Evolutionary conservation across 148 eudicot genomes (phyloP).

Genomic region (Silene uniflora): DNA sequence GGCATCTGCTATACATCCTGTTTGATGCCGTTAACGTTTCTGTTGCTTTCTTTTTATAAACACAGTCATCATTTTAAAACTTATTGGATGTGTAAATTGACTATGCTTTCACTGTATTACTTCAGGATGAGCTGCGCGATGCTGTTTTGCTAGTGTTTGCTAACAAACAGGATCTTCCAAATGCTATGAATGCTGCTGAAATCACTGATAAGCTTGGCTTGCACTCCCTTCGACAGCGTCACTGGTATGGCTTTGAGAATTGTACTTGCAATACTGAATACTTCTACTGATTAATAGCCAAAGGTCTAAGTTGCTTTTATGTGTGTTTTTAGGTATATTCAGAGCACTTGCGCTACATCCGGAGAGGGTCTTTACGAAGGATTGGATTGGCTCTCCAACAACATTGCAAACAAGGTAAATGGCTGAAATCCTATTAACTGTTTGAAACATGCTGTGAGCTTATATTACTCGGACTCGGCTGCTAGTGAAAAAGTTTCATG

Average conservation of each 20-base stretch:
- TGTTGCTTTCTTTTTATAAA: neutral
- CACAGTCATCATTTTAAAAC: neutral
- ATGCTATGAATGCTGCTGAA: slow-evolving; percentile 80
- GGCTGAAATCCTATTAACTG: neutral
- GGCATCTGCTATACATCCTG: neutral
- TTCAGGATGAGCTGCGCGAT: slow-evolving; percentile 67
- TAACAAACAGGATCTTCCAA: slow-evolving; percentile 77
- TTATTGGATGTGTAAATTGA: neutral
- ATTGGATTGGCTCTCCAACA: slow-evolving; percentile 78
- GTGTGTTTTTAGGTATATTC: slow-evolving; percentile 52
- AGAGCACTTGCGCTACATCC: slow-evolving; percentile 74
- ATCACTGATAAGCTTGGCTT: slow-evolving; percentile 71
- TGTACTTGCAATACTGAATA: neutral
- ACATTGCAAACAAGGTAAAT: slow-evolving; percentile 64
- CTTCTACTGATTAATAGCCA: neutral
- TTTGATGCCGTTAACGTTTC: neutral
- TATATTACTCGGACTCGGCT: neutral
- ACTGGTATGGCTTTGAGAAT: slow-evolving; percentile 37
- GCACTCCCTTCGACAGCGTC: slow-evolving; percentile 72
- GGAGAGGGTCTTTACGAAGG: slow-evolving; percentile 81
- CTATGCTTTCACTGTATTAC: neutral
- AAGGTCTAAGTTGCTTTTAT: neutral
- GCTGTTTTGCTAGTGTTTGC: slow-evolving; percentile 73
- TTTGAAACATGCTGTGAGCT: neutral
- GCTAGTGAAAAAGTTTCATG: neutral